phyloP scores from a whole-genome alignment of 208 protist species.

The Naegleria lovaniensis region DNA sequence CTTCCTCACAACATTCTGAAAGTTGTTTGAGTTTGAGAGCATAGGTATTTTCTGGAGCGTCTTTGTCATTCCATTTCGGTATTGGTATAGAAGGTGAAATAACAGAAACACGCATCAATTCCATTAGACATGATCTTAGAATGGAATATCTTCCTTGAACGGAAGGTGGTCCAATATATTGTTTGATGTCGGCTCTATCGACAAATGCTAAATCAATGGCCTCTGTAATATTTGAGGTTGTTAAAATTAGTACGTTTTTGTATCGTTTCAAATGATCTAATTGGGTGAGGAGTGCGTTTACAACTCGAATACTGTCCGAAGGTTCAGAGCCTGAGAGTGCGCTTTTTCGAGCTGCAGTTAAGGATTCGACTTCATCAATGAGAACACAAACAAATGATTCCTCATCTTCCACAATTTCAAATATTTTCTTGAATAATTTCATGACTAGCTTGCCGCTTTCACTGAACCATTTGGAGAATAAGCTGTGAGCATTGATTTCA shows the following conservation, averaged over 20 bases:
- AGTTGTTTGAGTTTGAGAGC: conserved; percentile 37
- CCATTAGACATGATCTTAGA: conserved; percentile 58
- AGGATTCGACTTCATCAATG: conserved; percentile 91
- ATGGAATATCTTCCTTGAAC: conserved; percentile 63
- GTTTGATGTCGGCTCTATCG: conserved; percentile 87
- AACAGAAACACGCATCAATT: conserved; percentile 61
- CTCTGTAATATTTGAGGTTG: conserved; percentile 88
- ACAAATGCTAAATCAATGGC: conserved; percentile 89
- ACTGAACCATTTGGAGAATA: conserved; percentile 93
- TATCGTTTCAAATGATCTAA: conserved; percentile 76
- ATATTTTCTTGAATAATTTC: conserved; percentile 78
- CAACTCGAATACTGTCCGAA: conserved; percentile 84
- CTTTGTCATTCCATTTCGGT: not conserved
- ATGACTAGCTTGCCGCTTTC: conserved; percentile 94
- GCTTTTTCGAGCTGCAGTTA: conserved; percentile 76
- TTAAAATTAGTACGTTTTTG: conserved; percentile 81
- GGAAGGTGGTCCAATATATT: conserved; percentile 78
- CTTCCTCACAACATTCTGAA: conserved; percentile 48
- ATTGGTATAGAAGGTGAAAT: conserved; percentile 35
- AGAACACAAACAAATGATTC: conserved; percentile 71
- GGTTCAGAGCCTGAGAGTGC: conserved; percentile 81
- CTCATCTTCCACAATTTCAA: conserved; percentile 58
- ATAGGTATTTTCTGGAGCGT: not conserved
- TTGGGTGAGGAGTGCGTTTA: conserved; percentile 92
- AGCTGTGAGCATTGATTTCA: conserved; percentile 87